A percentile compares a stretch with the other conserved stretches of the same genome.
Conservation (phyloP, 139 green algal species). For the Volvox africanus region DNA sequence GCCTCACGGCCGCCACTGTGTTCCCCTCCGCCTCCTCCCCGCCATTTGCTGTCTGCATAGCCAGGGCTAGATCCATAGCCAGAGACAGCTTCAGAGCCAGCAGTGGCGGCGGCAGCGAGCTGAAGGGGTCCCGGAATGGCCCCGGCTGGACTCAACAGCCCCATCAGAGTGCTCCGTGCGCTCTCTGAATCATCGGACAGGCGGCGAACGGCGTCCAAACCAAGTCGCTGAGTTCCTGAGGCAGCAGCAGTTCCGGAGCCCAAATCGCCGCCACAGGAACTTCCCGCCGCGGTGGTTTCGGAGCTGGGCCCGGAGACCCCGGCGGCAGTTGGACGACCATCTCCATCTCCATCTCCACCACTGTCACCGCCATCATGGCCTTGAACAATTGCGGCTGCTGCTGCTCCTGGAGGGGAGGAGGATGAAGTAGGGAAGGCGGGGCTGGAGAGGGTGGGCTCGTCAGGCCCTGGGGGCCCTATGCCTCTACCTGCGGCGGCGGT, state of each 20-base stretch:
- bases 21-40: neutral
- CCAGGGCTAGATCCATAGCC: no score
- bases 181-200: conserved; percentile 1
- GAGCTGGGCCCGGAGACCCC: neutral
- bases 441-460: neutral
- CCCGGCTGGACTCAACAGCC: conserved; percentile 4
- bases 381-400: no score
- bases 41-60: no score
- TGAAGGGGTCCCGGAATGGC: conserved; percentile 17
- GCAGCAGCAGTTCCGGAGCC: neutral
- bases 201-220: neutral
- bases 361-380: no score
- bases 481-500: no score
- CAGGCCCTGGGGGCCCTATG: no score
- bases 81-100: no score
- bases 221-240: neutral
- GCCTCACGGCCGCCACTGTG: neutral
- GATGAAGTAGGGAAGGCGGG: no score
- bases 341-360: neutral
- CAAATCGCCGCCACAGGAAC: no score
- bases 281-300: neutral
- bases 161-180: conserved; percentile 1
- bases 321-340: neutral
- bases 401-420: no score
- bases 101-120: neutral